Conservation (phyloP, 177 flowering plant genomes). For the Vitis hybrid region DNA sequence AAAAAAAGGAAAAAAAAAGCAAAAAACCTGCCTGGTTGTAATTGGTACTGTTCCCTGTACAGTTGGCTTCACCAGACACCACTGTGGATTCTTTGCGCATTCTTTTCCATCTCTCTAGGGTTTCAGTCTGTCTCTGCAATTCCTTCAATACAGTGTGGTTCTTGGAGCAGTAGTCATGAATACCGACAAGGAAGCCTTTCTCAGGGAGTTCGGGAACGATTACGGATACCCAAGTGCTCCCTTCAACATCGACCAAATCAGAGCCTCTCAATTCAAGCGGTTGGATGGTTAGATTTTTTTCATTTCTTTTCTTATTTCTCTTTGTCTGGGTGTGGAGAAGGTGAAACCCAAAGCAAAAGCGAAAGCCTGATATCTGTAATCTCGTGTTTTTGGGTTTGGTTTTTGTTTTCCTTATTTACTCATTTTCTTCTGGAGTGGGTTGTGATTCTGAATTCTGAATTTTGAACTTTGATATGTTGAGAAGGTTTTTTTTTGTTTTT, state of each 20-base stretch:
- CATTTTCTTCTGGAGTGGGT: too few relatives aligned
- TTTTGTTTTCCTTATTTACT: not conserved
- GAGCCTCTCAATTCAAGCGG: conserved; percentile 85
- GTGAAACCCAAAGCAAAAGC: not conserved
- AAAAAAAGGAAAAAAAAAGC: too few relatives aligned
- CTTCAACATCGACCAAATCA: conserved; percentile 66
- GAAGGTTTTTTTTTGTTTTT: too few relatives aligned
- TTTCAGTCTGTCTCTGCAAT: too few relatives aligned
- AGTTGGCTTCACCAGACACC: too few relatives aligned
- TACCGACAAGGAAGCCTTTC: conserved; percentile 59
- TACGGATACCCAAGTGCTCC: conserved; percentile 87
- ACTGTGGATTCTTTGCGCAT: too few relatives aligned
- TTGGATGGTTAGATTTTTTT: conserved; percentile 38
- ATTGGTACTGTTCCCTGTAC: too few relatives aligned
- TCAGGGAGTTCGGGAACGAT: conserved; percentile 66
- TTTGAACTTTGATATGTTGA: too few relatives aligned
- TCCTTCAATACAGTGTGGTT: too few relatives aligned
- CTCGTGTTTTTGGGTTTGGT: not conserved
- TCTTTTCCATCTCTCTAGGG: too few relatives aligned
- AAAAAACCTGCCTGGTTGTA: too few relatives aligned
- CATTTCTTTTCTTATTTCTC: not conserved
- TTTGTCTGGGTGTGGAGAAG: not conserved
- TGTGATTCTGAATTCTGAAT: too few relatives aligned
- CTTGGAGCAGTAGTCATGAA: conserved; percentile 19
- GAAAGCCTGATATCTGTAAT: not conserved